Percentiles rank a stretch among this genome's conserved stretches.
Conservation (phyloP, 106 monocot species). For the Dioscorea zingiberensis region DNA sequence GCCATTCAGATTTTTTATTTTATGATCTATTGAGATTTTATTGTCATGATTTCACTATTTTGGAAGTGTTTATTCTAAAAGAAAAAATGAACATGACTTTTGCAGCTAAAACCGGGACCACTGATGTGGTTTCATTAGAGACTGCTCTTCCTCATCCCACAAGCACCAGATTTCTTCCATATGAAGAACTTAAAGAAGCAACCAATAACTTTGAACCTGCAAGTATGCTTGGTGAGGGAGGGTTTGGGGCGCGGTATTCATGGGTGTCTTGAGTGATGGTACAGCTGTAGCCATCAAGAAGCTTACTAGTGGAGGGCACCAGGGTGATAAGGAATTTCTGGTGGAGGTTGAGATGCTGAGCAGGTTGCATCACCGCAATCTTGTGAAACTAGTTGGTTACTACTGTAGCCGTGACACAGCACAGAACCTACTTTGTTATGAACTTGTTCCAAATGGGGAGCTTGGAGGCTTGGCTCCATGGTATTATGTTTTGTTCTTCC, state of each 20-base stretch:
- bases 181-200: slow-evolving; percentile 93
- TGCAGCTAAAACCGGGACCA: slow-evolving; percentile 47
- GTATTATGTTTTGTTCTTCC: slow-evolving; percentile 28
- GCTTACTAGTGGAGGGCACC: slow-evolving; percentile 83
- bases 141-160: slow-evolving; percentile 67
- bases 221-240: slow-evolving; percentile 86
- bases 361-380: slow-evolving; percentile 91
- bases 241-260: slow-evolving; percentile 96
- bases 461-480: slow-evolving; percentile 96
- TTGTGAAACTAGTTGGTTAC: slow-evolving; percentile 94
- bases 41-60: too few species aligned
- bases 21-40: too few species aligned
- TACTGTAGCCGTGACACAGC: slow-evolving; percentile 63
- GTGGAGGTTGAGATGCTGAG: slow-evolving; percentile 99
- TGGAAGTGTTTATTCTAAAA: too few species aligned
- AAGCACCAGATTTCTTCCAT: slow-evolving; percentile 74
- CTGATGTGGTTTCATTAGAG: slow-evolving; percentile 48
- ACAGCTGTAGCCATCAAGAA: slow-evolving; percentile 96
- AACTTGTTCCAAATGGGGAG: slow-evolving; percentile 98
- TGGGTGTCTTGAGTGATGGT: slow-evolving; percentile 77
- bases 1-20: too few species aligned
- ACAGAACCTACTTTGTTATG: slow-evolving; percentile 88
- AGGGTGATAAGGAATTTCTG: slow-evolving; percentile 91
- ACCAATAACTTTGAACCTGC: slow-evolving; percentile 78
- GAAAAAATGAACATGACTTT: slow-evolving; percentile 8